Evolutionary conservation across 306 rosid species (phyloP), one percentile per base, ranked within the genome.

Genomic region (Cucurbita pepo): DNA sequence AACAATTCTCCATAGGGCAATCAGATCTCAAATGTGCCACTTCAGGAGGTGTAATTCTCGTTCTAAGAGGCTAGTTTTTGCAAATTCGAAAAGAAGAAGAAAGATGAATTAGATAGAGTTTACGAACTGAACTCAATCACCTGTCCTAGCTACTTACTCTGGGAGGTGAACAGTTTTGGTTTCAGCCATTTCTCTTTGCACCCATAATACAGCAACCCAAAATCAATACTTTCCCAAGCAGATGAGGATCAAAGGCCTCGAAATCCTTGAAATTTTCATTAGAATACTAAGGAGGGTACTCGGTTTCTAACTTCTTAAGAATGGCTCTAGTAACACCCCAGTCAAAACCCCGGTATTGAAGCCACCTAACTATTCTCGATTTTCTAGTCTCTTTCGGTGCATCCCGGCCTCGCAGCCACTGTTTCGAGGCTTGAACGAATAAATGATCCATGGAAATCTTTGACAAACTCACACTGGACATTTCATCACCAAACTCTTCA

Each of bases 361-460:
- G 97, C 97, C 97, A 91, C 64, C 84, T 69, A 38, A 87, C 75
- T 22, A 91, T 85, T 85, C 97, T 80, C 30, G 87, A 53, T 76
- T 87, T 94, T 54, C 98, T 90, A 56, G 82, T 94, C 83, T 88
- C 96, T 79, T 65, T 76, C 1, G 90, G 79, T 9, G 77, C 86
- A 52, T 90, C 84, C 8, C 22, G 80, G 22, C 90, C 84, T 73
- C 90, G 86, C 43, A 74, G 76, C 98, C 98, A 90, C 78, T 86
- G 97, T 82, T 89, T 90, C 56, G 96, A 87, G 86, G 90, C 95
- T 80, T 82, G 90, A 77, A 83, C 82, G 79, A 77, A 81, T 74
- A 90, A 79, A 44, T 82, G 90, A 78, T 94, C 94, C 79, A 88
- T 73, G 37, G 86, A 78, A 38, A 34, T 64, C 85, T 86, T 82